Evolutionary conservation across 2,329 filamentous ascomycete genomes (phyloP).

Genomic region (Dactylellina parvicollis): DNA sequence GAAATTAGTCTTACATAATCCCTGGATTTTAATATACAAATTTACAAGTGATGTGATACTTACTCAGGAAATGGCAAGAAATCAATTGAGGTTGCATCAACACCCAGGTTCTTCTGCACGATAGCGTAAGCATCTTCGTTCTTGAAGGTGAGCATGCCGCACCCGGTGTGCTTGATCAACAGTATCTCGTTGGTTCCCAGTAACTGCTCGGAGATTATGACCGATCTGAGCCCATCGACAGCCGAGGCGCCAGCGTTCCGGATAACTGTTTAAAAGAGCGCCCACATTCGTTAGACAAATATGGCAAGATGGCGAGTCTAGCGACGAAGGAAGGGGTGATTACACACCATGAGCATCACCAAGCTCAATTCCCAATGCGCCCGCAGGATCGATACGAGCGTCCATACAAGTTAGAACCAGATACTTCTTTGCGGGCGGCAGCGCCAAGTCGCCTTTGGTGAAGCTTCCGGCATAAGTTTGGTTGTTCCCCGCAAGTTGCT

Average conservation of each 20-base stretch:
- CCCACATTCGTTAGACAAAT: background rate
- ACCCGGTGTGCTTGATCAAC: constrained; percentile 74
- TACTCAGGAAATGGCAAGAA: constrained; percentile 44
- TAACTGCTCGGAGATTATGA: constrained; percentile 81
- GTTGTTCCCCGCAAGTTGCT: constrained; percentile 70
- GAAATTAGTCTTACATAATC: background rate
- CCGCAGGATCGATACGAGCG: constrained; percentile 74
- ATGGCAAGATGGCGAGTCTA: background rate
- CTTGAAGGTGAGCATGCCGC: constrained; percentile 76
- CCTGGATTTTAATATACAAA: background rate
- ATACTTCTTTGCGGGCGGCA: constrained; percentile 77
- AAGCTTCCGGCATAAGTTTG: constrained; percentile 70
- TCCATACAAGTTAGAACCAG: constrained; percentile 83
- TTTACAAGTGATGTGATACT: background rate
- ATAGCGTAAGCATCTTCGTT: constrained; percentile 68
- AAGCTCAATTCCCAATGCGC: constrained; percentile 75
- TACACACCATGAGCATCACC: constrained; percentile 74
- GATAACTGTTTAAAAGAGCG: constrained; percentile 50
- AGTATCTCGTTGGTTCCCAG: constrained; percentile 80
- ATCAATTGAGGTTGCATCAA: constrained; percentile 63
- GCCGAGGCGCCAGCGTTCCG: constrained; percentile 71
- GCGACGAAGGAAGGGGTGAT: constrained; percentile 29
- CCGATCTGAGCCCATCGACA: constrained; percentile 75
- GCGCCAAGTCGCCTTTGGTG: constrained; percentile 72
- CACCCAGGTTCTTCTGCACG: constrained; percentile 70